Conservation (phyloP, 306 rosid genomes). For the Prunus kanzakura region DNA sequence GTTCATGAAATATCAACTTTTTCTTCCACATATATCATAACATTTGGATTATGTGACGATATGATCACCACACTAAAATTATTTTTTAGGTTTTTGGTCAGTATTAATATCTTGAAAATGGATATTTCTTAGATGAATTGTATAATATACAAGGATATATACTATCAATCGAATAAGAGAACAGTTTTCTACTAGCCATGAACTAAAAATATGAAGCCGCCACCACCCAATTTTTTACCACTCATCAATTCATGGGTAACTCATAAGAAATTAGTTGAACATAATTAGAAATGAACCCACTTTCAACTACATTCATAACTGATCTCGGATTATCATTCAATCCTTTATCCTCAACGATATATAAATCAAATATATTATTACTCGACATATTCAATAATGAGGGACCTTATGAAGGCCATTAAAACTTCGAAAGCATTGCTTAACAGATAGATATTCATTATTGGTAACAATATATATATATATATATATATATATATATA, state of each 20-base stretch:
- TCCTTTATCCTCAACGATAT: conserved; percentile 12
- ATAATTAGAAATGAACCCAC: conserved; percentile 34
- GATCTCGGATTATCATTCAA: conserved; percentile 13
- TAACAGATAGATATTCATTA: background rate
- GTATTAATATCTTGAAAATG: too few relatives aligned
- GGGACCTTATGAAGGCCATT: conserved; percentile 14
- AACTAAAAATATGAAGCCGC: too few relatives aligned
- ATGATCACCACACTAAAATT: too few relatives aligned
- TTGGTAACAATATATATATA: too few relatives aligned
- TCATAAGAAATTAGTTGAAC: background rate
- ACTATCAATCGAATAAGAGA: too few relatives aligned
- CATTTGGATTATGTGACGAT: too few relatives aligned
- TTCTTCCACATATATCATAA: too few relatives aligned
- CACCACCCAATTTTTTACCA: background rate
- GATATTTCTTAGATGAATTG: too few relatives aligned
- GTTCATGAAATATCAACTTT: too few relatives aligned
- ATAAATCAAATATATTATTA: conserved; percentile 32
- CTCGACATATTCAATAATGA: conserved; percentile 44
- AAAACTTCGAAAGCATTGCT: conserved; percentile 7
- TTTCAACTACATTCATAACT: conserved; percentile 50
- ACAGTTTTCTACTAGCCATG: too few relatives aligned
- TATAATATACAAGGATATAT: too few relatives aligned
- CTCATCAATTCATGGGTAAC: background rate
- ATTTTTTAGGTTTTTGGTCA: too few relatives aligned
- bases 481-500: background rate